phyloP scores from a whole-genome alignment of 2,329 filamentous ascomycete genomes.

The Orbilia javanica region DNA sequence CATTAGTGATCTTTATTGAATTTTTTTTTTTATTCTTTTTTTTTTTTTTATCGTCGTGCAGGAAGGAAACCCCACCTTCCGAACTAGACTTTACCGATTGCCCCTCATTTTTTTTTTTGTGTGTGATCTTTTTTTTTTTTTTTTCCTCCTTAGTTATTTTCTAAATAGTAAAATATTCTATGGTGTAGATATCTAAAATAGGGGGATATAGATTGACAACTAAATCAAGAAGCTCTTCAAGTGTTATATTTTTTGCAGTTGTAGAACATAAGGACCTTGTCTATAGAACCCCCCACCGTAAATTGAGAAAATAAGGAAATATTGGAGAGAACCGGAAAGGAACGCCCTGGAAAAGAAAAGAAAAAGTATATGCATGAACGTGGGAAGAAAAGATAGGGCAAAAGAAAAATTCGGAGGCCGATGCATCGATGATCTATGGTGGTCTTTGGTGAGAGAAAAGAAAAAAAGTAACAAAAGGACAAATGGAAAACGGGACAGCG shows the following conservation, averaged over 20 bases:
- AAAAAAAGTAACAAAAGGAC: constrained; percentile 21
- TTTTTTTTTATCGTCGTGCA: constrained; percentile 30
- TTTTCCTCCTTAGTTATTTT: not conserved
- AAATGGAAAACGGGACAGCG: constrained; percentile 33
- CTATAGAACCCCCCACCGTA: constrained; percentile 55
- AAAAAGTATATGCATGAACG: constrained; percentile 37
- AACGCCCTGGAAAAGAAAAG: constrained; percentile 39
- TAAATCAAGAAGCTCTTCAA: constrained; percentile 13
- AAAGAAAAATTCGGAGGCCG: constrained; percentile 21
- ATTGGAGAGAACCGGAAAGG: constrained; percentile 53
- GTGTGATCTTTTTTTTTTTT: constrained; percentile 1
- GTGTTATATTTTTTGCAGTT: constrained; percentile 29
- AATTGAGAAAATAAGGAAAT: constrained; percentile 30
- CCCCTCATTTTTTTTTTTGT: constrained; percentile 55
- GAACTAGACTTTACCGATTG: constrained; percentile 59
- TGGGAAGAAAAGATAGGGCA: constrained; percentile 32
- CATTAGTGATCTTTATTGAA: constrained; percentile 36
- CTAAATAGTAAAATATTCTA: constrained; percentile 1
- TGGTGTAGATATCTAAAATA: constrained; percentile 10
- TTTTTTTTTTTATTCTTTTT: constrained; percentile 50
- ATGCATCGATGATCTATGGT: constrained; percentile 44
- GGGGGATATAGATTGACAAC: constrained; percentile 16
- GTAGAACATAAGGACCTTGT: constrained; percentile 39
- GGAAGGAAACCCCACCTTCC: constrained; percentile 51
- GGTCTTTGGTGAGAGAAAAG: constrained; percentile 36